Evolutionary conservation across 768 basidiomycete species (phyloP), one percentile per base, ranked within the genome.

Genomic region (Termitomyces sp.): DNA sequence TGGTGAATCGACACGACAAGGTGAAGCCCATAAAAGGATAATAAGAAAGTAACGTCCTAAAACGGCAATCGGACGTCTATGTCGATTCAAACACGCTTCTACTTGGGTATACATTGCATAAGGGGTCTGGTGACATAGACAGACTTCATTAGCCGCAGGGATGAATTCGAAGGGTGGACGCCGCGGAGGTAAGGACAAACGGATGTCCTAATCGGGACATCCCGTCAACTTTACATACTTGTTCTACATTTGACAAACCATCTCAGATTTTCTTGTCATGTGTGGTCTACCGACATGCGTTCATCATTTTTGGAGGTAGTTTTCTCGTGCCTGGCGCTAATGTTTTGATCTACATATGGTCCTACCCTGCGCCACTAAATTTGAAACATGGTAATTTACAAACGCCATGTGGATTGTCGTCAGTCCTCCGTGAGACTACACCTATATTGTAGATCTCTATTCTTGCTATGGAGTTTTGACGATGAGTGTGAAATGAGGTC

Each of bases 41-140:
- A 21, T 31, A 57, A 54, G 65, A 66, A 61, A 53, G 67, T 53
- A 67, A 53, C 53, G 42, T 53, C 67, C 58, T 6, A 57, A 59
- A 56, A 55, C 16, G 65, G 61, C 21, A 53, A 21, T 31, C 12
- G 12, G 32, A 27, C 23, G 29, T 21, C n/a, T n/a, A n/a, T n/a
- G n/a, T n/a, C n/a, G n/a, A n/a, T n/a, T n/a, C n/a, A n/a, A n/a
- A n/a, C n/a, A 16, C 10, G 40, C 29, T 42, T 43, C 29, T 53
- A 43, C 29, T 32, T 34, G 31, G 29, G 41, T 23, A 21, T 31
- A n/a, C 10, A 27, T 27, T 5, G 12, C 5, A 43, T 23, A 3
- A 45, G 8, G 46, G 5, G 5, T 7, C 10, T 53, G 9, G n/a
- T 8, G 44, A 50, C 29, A 46, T n/a, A 21, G 1, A 25, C 21